Conservation (phyloP, 805 yeast species). For the Wickerhamomyces chaumierensis region DNA sequence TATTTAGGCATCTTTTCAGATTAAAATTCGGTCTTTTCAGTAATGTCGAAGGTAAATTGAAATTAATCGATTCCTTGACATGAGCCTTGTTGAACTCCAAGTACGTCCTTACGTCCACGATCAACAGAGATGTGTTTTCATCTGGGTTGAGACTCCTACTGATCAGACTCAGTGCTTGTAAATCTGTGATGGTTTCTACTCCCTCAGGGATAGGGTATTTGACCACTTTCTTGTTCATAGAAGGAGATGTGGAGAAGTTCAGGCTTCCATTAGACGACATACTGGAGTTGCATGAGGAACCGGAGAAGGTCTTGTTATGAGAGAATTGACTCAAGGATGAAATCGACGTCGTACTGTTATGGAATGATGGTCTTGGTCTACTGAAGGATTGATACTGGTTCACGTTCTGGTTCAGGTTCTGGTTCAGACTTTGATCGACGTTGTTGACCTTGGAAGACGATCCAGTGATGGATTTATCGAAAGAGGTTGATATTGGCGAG, state of each 20-base stretch:
- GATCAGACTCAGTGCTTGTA: too few species aligned
- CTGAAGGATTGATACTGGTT: too few species aligned
- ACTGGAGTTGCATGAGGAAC: not conserved
- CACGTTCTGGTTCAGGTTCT: too few species aligned
- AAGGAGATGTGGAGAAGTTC: not conserved
- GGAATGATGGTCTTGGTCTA: not conserved
- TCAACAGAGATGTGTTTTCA: constrained; percentile 22
- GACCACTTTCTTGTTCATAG: constrained; percentile 6
- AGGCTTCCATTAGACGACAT: not conserved
- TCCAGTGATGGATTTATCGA: constrained; percentile 2
- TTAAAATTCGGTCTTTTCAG: constrained; percentile 66
- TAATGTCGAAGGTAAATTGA: constrained; percentile 85
- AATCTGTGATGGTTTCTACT: constrained; percentile 6
- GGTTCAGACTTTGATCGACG: too few species aligned
- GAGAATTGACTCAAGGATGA: not conserved
- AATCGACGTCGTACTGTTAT: not conserved
- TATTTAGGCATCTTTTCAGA: constrained; percentile 47
- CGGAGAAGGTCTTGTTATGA: not conserved
- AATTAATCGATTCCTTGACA: constrained; percentile 51
- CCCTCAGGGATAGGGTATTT: constrained; percentile 9
- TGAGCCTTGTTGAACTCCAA: constrained; percentile 56
- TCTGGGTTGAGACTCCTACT: too few species aligned
- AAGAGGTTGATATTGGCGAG: constrained; percentile 2
- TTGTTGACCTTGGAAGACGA: constrained; percentile 2
- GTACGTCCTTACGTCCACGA: constrained; percentile 74